Conservation (phyloP, 1,284 basidiomycete species). For the Malassezia sympodialis region DNA sequence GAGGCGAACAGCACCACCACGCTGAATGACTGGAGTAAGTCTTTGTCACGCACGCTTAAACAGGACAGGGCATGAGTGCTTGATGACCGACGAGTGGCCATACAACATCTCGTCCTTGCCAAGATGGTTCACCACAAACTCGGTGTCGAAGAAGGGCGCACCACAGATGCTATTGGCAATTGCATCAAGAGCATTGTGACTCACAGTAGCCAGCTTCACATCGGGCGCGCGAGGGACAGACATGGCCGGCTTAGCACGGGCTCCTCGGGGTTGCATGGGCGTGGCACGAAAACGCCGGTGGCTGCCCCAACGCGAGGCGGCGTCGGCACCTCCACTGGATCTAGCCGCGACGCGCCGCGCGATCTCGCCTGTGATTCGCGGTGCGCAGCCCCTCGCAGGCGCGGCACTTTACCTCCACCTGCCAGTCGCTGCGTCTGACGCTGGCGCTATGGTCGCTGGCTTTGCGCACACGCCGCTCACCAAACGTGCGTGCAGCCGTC, state of each 20-base stretch:
- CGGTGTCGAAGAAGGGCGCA: slow-evolving; percentile 13
- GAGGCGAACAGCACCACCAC: background rate
- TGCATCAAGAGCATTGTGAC: slow-evolving; percentile 12
- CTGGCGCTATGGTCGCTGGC: slow-evolving; percentile 7
- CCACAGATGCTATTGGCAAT: slow-evolving; percentile 13
- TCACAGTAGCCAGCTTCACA: slow-evolving; percentile 15
- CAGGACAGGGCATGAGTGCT: slow-evolving; percentile 6
- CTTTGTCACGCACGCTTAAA: slow-evolving; percentile 4
- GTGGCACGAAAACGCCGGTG: background rate
- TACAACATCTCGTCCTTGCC: slow-evolving; percentile 14
- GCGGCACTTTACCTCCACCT: background rate
- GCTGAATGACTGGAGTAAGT: slow-evolving; percentile 6
- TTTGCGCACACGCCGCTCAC: slow-evolving; percentile 15
- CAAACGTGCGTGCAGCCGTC: slow-evolving; percentile 3
- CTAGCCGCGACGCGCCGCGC: background rate
- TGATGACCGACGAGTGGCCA: slow-evolving; percentile 10
- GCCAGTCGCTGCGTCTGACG: background rate
- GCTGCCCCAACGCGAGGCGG: background rate
- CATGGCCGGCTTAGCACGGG: background rate
- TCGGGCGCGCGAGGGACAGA: background rate
- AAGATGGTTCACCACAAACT: slow-evolving; percentile 13
- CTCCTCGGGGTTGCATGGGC: background rate
- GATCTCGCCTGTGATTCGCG: background rate
- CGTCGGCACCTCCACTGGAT: background rate
- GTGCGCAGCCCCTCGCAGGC: background rate